Conservation (phyloP, 257 asterid species). For the Henckelia pumila region DNA sequence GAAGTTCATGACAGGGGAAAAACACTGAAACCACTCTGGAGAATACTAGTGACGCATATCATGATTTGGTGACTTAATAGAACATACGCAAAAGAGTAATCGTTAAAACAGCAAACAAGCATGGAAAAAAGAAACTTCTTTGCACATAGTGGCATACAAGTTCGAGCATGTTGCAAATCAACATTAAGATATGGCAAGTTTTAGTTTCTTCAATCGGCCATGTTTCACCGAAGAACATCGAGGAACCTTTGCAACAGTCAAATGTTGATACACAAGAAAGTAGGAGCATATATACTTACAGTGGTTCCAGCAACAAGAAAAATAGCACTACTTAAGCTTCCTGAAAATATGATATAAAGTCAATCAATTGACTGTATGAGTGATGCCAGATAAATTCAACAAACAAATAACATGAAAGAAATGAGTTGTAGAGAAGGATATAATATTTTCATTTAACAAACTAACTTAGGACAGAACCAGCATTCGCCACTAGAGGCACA, state of each 20-base stretch:
- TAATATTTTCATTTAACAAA: background rate
- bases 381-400: conserved; percentile 5
- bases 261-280: conserved; percentile 17
- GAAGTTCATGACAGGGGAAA: background rate
- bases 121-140: background rate
- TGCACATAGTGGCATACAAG: background rate
- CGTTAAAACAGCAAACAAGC: background rate
- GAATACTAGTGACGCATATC: no score
- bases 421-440: conserved; percentile 4
- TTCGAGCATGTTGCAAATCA: background rate
- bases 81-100: background rate
- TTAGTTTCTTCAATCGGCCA: background rate
- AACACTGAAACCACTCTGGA: background rate
- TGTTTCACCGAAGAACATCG: background rate
- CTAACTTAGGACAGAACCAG: background rate
- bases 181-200: no score
- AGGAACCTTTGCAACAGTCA: background rate
- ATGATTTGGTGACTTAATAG: background rate
- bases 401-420: conserved; percentile 9
- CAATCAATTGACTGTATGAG: conserved; percentile 13
- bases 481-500: background rate
- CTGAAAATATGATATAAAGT: conserved; percentile 39
- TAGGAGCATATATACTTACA: conserved; percentile 43
- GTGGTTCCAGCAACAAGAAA: conserved; percentile 96
- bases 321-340: conserved; percentile 83